phyloP scores from a whole-genome alignment of 208 protist genomes.

The Trichomonas tenax region DNA sequence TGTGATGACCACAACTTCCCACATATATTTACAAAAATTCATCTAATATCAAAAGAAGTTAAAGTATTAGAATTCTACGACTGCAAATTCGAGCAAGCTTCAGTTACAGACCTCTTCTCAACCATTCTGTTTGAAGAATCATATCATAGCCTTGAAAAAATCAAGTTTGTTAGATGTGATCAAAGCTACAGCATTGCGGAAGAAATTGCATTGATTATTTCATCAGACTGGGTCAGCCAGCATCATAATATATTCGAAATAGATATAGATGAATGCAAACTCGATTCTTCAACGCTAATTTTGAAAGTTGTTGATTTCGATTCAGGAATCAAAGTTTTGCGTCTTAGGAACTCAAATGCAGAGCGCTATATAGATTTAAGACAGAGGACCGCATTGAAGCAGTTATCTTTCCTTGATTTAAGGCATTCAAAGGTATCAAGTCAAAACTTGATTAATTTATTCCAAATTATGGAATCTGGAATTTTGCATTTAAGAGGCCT shows the following conservation, averaged over 20 bases:
- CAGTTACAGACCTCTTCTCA: neutral
- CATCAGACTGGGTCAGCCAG: neutral
- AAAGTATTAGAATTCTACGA: neutral
- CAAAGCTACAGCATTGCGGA: neutral
- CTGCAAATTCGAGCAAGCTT: neutral
- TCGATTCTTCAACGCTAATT: neutral
- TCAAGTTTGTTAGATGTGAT: neutral
- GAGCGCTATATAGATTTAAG: neutral
- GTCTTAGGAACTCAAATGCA: neutral
- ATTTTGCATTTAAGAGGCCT: neutral
- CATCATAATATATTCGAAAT: neutral
- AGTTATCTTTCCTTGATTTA: neutral
- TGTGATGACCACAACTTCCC: neutral
- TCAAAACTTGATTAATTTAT: neutral
- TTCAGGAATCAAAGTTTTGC: neutral
- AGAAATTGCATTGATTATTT: neutral
- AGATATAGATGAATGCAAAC: neutral
- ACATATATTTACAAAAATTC: neutral
- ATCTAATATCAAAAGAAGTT: neutral
- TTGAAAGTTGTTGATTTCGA: neutral
- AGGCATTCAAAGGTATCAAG: neutral
- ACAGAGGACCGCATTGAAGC: neutral
- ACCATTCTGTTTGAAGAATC: neutral
- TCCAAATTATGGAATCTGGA: neutral
- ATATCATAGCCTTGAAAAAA: neutral